Conservation (phyloP, 2,329 filamentous ascomycete genomes). For the Dactylellina leptospora region DNA sequence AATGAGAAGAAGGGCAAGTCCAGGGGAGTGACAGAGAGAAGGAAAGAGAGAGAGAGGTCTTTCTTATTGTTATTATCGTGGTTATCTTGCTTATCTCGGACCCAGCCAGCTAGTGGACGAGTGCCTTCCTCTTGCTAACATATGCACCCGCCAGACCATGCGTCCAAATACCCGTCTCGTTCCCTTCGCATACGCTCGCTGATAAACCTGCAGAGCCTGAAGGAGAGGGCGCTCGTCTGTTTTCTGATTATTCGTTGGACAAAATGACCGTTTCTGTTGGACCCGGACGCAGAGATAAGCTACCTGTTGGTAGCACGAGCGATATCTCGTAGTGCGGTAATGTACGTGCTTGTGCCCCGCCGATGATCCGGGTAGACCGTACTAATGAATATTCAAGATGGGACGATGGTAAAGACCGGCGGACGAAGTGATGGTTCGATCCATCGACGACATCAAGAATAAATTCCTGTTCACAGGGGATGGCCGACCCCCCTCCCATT, state of each 20-base stretch:
- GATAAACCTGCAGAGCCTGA: conserved; percentile 12
- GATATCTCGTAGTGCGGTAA: conserved; percentile 19
- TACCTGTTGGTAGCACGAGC: conserved; percentile 5
- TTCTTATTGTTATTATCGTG: no score
- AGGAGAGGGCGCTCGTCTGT: background rate
- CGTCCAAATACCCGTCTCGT: background rate
- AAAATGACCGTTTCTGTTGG: background rate
- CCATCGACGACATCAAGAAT: no score
- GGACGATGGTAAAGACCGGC: no score
- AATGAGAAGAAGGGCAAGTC: background rate
- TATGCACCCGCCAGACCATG: no score
- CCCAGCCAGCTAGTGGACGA: conserved; percentile 20
- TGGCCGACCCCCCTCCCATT: no score
- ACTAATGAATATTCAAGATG: background rate
- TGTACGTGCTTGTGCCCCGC: no score
- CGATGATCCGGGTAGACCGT: conserved; percentile 24
- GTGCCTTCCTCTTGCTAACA: background rate
- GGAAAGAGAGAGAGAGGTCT: background rate
- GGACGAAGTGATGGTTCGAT: no score
- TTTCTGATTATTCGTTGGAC: background rate
- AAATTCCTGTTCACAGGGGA: no score
- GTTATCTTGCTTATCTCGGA: conserved; percentile 48
- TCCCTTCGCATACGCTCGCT: background rate
- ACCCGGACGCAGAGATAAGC: conserved; percentile 19
- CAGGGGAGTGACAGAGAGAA: background rate